A percentile compares a stretch with the other conserved stretches of the same genome.
Conservation (phyloP, 495 filamentous ascomycete species). For the Penicillium cinerascens region DNA sequence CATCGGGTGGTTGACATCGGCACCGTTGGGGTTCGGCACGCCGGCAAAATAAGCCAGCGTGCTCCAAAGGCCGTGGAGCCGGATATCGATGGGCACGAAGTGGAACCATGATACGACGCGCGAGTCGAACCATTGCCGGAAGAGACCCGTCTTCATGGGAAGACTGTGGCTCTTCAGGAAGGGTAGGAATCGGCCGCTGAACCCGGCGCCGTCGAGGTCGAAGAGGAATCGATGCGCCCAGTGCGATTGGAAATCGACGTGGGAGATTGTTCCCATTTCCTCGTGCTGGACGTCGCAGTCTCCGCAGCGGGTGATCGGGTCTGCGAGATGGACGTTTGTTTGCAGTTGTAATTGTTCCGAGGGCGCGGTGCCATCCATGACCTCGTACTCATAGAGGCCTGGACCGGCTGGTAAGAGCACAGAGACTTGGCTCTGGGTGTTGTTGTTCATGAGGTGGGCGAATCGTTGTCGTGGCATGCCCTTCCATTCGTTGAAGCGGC, state of each 20-base stretch:
- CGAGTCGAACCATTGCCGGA: constrained; percentile 72
- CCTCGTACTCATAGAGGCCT: constrained; percentile 35
- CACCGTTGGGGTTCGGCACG: constrained; percentile 12
- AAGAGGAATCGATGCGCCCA: constrained; percentile 64
- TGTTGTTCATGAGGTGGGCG: constrained; percentile 52
- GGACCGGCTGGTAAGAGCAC: constrained; percentile 36
- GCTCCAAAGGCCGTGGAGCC: constrained; percentile 61
- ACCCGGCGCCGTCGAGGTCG: constrained; percentile 68
- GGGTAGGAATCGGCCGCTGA: constrained; percentile 58
- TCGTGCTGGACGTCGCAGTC: constrained; percentile 50
- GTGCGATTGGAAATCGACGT: constrained; percentile 54
- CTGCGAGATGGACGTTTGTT: constrained; percentile 45
- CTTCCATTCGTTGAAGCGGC: constrained; percentile 50
- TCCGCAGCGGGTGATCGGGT: constrained; percentile 53
- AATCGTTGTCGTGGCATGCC: constrained; percentile 59
- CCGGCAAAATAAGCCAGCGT: constrained; percentile 63
- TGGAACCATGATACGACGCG: constrained; percentile 71
- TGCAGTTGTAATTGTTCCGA: constrained; percentile 25
- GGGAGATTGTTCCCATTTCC: constrained; percentile 47
- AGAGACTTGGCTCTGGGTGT: constrained; percentile 40
- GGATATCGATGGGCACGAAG: constrained; percentile 71
- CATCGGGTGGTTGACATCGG: constrained; percentile 8
- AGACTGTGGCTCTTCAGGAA: constrained; percentile 60
- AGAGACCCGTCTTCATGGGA: constrained; percentile 62
- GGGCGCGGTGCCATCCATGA: constrained; percentile 32